A percentile compares a stretch with the other conserved stretches of the same genome.
Evolutionary conservation across 2,329 filamentous ascomycete genomes (phyloP).

Genomic region (Pseudocercospora fuligena): DNA sequence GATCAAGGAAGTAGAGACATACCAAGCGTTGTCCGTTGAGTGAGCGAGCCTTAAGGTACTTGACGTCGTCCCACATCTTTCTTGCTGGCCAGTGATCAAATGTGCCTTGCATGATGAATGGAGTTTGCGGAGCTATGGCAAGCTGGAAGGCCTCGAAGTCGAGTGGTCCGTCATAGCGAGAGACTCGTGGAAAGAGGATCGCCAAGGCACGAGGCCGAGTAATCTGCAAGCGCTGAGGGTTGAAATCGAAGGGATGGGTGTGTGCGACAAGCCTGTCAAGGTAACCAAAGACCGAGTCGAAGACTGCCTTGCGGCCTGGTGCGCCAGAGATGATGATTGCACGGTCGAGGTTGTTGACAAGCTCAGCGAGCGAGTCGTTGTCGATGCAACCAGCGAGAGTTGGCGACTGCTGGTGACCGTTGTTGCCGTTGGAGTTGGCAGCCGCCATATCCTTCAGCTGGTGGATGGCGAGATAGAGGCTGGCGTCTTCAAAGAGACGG

Average conservation of each 20-base stretch:
- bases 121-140: slow-evolving; percentile 43
- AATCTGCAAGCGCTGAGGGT: slow-evolving; percentile 21
- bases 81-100: slow-evolving; percentile 78
- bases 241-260: neutral
- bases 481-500: slow-evolving; percentile 71
- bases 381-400: neutral
- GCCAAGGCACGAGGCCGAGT: slow-evolving; percentile 18
- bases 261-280: slow-evolving; percentile 44
- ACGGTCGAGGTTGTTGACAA: slow-evolving; percentile 73
- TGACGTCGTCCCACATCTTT: slow-evolving; percentile 73
- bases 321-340: slow-evolving; percentile 76
- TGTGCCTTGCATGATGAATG: slow-evolving; percentile 71
- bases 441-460: slow-evolving; percentile 23
- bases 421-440: neutral
- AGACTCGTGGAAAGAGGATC: slow-evolving; percentile 15
- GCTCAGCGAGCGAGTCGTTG: slow-evolving; percentile 34
- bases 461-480: slow-evolving; percentile 64
- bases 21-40: slow-evolving; percentile 79
- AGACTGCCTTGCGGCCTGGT: slow-evolving; percentile 56
- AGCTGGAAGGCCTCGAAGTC: slow-evolving; percentile 37
- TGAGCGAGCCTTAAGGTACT: slow-evolving; percentile 75
- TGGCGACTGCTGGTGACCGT: neutral
- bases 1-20: neutral
- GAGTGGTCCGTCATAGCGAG: slow-evolving; percentile 16
- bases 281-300: slow-evolving; percentile 57